Percentiles rank a stretch among this genome's conserved stretches.
phyloP scores from a whole-genome alignment of 257 asterid species.

The Scutellaria galericulata region DNA sequence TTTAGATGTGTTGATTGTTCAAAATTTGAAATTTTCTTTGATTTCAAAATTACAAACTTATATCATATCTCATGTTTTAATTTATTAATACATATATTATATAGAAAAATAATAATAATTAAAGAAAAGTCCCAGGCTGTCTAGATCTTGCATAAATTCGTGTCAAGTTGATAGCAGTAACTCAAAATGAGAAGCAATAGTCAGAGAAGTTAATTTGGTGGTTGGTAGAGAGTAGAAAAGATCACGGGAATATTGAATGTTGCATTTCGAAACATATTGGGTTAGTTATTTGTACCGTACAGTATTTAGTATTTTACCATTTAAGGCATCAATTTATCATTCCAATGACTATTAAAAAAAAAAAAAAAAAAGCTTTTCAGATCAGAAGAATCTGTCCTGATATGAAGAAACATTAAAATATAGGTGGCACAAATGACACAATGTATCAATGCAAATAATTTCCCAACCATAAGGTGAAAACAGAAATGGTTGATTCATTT shows the following conservation, averaged over 20 bases:
- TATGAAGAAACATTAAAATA: slow-evolving; percentile 34
- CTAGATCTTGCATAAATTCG: slow-evolving; percentile 13
- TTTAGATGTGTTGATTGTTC: neutral
- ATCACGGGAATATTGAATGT: slow-evolving; percentile 23
- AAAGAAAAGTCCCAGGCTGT: too few species aligned
- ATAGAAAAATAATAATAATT: neutral
- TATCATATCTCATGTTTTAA: neutral
- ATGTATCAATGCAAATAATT: slow-evolving; percentile 24
- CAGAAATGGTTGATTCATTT: slow-evolving; percentile 43
- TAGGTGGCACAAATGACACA: slow-evolving; percentile 35
- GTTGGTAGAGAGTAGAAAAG: neutral
- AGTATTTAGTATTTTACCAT: slow-evolving; percentile 36
- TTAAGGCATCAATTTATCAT: slow-evolving; percentile 45
- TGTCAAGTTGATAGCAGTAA: neutral
- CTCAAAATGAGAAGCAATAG: neutral
- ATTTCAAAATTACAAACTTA: neutral
- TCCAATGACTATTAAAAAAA: slow-evolving; percentile 37
- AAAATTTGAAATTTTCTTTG: too few species aligned
- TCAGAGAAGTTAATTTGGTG: neutral
- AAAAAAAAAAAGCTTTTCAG: slow-evolving; percentile 8
- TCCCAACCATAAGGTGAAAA: slow-evolving; percentile 37
- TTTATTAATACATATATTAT: too few species aligned
- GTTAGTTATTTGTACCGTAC: neutral
- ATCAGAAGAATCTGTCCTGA: slow-evolving; percentile 22
- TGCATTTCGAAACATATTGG: slow-evolving; percentile 1